Conservation (phyloP, 2,329 filamentous ascomycete genomes). For the Aspergillus brunneoviolaceus region DNA sequence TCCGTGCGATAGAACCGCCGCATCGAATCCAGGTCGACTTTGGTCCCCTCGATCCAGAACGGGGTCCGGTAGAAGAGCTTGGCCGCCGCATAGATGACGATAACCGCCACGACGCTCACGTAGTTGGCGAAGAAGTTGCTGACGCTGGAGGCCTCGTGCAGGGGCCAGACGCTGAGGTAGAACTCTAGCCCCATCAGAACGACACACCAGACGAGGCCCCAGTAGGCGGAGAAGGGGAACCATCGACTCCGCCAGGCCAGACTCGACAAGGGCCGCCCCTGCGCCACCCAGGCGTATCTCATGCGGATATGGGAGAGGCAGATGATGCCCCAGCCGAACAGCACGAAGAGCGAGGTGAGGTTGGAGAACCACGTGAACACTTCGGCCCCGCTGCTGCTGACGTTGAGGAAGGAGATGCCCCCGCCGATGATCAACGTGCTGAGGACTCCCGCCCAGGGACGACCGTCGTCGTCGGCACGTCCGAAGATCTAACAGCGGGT, state of each 20-base stretch:
- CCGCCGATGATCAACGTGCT: slow-evolving; percentile 69
- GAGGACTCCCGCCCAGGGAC: slow-evolving; percentile 54
- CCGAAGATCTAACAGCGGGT: slow-evolving; percentile 31
- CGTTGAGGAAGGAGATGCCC: slow-evolving; percentile 47
- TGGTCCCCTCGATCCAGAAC: slow-evolving; percentile 32
- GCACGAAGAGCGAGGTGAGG: slow-evolving; percentile 46
- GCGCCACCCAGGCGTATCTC: slow-evolving; percentile 42
- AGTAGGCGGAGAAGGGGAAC: slow-evolving; percentile 45
- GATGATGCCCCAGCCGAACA: slow-evolving; percentile 48
- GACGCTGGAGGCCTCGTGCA: slow-evolving; percentile 33
- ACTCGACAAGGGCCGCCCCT: slow-evolving; percentile 36
- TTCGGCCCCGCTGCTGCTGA: slow-evolving; percentile 39
- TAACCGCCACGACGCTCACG: slow-evolving; percentile 43
- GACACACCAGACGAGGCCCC: slow-evolving; percentile 45
- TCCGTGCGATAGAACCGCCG: slow-evolving; percentile 14
- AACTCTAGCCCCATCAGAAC: slow-evolving; percentile 48
- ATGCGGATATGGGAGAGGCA: slow-evolving; percentile 47
- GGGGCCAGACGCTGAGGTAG: slow-evolving; percentile 49
- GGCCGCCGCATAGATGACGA: slow-evolving; percentile 43
- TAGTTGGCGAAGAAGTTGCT: slow-evolving; percentile 50
- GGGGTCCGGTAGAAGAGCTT: slow-evolving; percentile 40
- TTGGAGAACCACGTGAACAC: slow-evolving; percentile 52
- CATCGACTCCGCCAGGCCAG: slow-evolving; percentile 46
- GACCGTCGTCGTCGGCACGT: slow-evolving; percentile 36
- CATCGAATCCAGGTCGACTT: slow-evolving; percentile 35